Conservation (phyloP, 2,329 filamentous ascomycete species). For the Cercospora sojina region DNA sequence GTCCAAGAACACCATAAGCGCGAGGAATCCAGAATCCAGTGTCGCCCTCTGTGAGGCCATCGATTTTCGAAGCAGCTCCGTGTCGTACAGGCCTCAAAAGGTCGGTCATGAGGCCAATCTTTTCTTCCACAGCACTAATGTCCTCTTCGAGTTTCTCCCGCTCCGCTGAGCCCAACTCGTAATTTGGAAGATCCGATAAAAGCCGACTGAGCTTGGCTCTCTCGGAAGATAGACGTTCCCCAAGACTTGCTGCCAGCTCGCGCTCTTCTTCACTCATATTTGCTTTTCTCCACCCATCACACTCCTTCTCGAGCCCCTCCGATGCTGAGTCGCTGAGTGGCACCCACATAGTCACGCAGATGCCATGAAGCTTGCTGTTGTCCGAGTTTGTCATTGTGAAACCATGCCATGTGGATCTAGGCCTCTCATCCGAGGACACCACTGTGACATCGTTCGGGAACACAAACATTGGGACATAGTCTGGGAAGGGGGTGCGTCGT, state of each 20-base stretch:
- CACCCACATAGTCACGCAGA: constrained; percentile 90
- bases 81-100: constrained; percentile 88
- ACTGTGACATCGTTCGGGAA: constrained; percentile 98
- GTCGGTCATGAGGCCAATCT: constrained; percentile 95
- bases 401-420: constrained; percentile 96
- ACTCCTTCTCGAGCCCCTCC: constrained; percentile 71
- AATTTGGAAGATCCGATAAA: constrained; percentile 75
- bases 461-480: constrained; percentile 98
- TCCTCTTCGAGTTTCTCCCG: constrained; percentile 87
- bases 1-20: constrained; percentile 87
- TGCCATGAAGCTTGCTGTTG: constrained; percentile 86
- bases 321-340: constrained; percentile 79
- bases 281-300: constrained; percentile 51
- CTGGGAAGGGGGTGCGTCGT: constrained; percentile 81
- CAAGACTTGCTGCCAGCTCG: constrained; percentile 87
- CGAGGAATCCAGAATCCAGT: constrained; percentile 94
- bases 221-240: constrained; percentile 81
- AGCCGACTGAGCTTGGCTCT: constrained; percentile 86
- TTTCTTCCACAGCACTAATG: constrained; percentile 94
- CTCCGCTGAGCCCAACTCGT: constrained; percentile 75
- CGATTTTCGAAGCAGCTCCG: constrained; percentile 93
- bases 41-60: constrained; percentile 91
- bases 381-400: constrained; percentile 97
- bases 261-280: constrained; percentile 90
- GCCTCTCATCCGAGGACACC: constrained; percentile 89